phyloP scores from a whole-genome alignment of 345 rosid species.

The Gynandropsis gynandra region DNA sequence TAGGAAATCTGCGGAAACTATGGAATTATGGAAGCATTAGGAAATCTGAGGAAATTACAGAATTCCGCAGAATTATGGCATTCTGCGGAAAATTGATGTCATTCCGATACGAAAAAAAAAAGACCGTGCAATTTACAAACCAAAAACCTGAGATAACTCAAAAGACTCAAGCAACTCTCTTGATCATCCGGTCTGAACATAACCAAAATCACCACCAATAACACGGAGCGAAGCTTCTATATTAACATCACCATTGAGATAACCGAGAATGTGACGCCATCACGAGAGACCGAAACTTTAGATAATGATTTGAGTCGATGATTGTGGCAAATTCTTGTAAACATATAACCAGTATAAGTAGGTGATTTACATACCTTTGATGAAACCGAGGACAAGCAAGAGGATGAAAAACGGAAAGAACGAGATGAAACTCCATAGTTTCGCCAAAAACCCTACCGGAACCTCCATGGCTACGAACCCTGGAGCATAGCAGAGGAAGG shows the following conservation, averaged over 20 bases:
- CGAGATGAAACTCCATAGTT: constrained; percentile 58
- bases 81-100: too few species aligned
- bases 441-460: constrained; percentile 52
- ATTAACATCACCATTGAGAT: constrained; percentile 35
- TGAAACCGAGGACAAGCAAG: constrained; percentile 51
- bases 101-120: too few species aligned
- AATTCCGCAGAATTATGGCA: too few species aligned
- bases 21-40: too few species aligned
- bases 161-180: background rate
- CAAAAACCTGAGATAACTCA: too few species aligned
- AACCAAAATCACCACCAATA: background rate
- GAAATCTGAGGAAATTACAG: too few species aligned
- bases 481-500: background rate
- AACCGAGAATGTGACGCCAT: background rate
- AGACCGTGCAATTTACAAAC: too few species aligned
- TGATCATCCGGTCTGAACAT: background rate
- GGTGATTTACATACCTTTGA: constrained; percentile 10
- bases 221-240: background rate
- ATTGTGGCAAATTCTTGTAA: too few species aligned
- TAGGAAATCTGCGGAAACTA: too few species aligned
- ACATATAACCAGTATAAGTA: background rate
- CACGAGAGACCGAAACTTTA: too few species aligned
- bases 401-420: constrained; percentile 67
- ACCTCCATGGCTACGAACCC: constrained; percentile 39
- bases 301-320: too few species aligned